A percentile compares a stretch with the other conserved stretches of the same genome.
phyloP scores from a whole-genome alignment of 164 flowering plant species.

The Saururus chinensis region DNA sequence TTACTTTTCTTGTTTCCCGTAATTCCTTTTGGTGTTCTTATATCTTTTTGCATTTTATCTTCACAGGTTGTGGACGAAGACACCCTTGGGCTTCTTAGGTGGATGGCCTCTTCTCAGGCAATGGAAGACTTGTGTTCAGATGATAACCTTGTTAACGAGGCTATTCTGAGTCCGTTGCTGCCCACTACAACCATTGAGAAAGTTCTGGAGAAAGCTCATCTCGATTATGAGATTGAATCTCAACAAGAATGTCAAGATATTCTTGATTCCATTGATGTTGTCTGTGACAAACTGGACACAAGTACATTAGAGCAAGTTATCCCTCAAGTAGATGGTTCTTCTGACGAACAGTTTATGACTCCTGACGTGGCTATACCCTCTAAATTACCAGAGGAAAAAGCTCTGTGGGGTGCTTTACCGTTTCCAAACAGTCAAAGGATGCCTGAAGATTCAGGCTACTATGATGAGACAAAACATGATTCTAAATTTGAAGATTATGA shows the following conservation, averaged over 20 bases:
- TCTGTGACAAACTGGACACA: conserved; percentile 8
- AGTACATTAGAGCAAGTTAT: conserved; percentile 17
- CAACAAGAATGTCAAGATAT: conserved; percentile 96
- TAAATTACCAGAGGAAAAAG: conserved; percentile 14
- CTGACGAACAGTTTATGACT: conserved; percentile 26
- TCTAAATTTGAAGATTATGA: conserved; percentile 9
- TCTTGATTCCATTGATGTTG: conserved; percentile 65
- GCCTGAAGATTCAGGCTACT: neutral
- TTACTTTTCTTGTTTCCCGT: neutral
- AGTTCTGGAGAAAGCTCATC: conserved; percentile 68
- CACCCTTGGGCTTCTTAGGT: conserved; percentile 60
- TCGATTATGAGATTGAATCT: conserved; percentile 67
- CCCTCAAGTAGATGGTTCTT: conserved; percentile 65
- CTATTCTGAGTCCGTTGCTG: conserved; percentile 62
- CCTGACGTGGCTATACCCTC: conserved; percentile 18
- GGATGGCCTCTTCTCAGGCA: conserved; percentile 96
- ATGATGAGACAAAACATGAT: neutral
- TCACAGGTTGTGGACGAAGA: conserved; percentile 54
- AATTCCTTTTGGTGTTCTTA: neutral
- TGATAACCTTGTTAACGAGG: conserved; percentile 67
- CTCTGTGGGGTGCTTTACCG: conserved; percentile 23
- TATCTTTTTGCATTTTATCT: neutral
- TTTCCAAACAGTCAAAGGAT: conserved; percentile 20
- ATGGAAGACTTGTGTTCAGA: conserved; percentile 79
- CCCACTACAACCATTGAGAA: conserved; percentile 45